Percentiles rank a stretch among this genome's conserved stretches.
These are phyloP conservation scores for Dothideomycetes sp. DNA, from an alignment of 2,329 filamentous ascomycete genomes.

Conservation along the genomic window DNA sequence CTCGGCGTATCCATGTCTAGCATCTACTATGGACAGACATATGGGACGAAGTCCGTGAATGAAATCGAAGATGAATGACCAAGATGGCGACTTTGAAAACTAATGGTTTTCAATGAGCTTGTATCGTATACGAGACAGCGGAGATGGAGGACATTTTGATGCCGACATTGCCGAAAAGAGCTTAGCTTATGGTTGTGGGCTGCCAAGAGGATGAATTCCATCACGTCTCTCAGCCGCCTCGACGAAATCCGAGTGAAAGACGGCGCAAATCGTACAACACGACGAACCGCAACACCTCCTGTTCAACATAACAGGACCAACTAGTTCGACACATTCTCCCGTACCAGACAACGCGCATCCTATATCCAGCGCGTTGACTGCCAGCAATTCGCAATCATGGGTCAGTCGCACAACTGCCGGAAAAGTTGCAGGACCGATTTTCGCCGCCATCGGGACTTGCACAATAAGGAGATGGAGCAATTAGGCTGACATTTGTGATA, in stretches of 20 bases:
- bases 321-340: neutral
- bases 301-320: neutral
- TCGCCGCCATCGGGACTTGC: constrained; percentile 12
- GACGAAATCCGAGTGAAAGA: neutral
- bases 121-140: no score
- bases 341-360: constrained; percentile 10
- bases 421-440: constrained; percentile 8
- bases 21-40: neutral
- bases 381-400: constrained; percentile 43
- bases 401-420: constrained; percentile 18
- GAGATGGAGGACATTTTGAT: neutral
- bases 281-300: neutral
- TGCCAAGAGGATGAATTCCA: no score
- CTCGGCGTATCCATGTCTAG: neutral
- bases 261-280: neutral
- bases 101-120: no score
- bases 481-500: constrained; percentile 7
- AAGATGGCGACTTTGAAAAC: neutral
- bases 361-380: constrained; percentile 8
- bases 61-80: neutral
- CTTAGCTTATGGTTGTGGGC: neutral
- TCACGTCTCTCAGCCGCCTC: neutral
- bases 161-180: neutral
- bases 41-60: no score
- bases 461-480: constrained; percentile 1